Evolutionary conservation across 1,139 yeast species (phyloP).

Genomic region (Protomyces pachydermus): DNA sequence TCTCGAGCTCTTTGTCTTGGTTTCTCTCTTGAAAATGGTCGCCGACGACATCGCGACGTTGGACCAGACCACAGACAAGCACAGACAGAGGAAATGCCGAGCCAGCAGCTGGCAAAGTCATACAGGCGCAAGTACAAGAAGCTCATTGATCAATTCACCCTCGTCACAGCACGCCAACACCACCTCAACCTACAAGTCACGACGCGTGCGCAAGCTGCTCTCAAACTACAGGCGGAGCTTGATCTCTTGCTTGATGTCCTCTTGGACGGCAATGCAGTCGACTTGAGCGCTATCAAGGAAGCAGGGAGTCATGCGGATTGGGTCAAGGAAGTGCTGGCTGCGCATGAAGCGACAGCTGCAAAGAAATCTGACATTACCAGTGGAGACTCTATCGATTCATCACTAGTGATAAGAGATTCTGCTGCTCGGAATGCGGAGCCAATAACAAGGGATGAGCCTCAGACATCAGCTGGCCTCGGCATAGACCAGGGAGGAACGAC

Average conservation of each 20-base stretch:
- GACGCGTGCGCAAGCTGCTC: conserved; percentile 5
- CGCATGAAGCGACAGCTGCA: not conserved
- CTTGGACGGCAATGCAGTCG: not conserved
- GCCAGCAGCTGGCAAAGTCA: conserved; percentile 10
- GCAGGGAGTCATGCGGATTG: not conserved
- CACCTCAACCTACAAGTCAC: conserved; percentile 6
- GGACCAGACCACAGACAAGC: not conserved
- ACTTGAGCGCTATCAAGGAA: not conserved
- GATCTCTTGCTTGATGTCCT: conserved; percentile 17
- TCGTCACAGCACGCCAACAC: not conserved
- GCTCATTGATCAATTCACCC: conserved; percentile 8
- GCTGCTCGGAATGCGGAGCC: not conserved
- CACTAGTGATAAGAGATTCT: not conserved
- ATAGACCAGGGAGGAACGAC: not conserved
- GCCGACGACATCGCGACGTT: not conserved
- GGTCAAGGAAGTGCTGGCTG: not conserved
- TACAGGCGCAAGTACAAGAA: conserved; percentile 24
- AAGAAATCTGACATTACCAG: not conserved
- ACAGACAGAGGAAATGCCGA: not conserved
- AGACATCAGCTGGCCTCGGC: not conserved
- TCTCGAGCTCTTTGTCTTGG: not conserved
- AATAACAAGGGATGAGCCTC: not conserved
- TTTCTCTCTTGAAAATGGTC: too few species aligned
- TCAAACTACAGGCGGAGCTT: conserved; percentile 12
- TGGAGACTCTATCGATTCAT: not conserved